These are phyloP conservation scores for Leccinum rimulosum DNA, from an alignment of 768 basidiomycete species.

Conservation along the genomic window DNA sequence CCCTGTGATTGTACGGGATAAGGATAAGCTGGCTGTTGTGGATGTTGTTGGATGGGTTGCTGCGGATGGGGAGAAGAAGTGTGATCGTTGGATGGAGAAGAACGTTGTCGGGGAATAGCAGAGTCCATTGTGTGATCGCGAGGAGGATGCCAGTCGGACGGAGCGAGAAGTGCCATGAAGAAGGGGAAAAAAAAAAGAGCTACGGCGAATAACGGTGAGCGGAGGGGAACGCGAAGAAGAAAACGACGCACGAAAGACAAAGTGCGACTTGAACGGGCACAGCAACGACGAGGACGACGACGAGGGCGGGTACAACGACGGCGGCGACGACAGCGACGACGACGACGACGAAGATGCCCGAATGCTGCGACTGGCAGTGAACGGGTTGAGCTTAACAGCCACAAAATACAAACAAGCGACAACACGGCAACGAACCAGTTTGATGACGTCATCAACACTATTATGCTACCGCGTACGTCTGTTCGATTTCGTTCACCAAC, in stretches of 20 bases:
- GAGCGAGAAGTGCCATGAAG: conserved; percentile 78
- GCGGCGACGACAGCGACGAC: not conserved
- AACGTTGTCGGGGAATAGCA: conserved; percentile 53
- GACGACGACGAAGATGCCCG: not conserved
- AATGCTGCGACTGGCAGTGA: not conserved
- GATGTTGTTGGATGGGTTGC: conserved; percentile 18
- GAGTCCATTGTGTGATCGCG: conserved; percentile 61
- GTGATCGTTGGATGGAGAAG: conserved; percentile 58
- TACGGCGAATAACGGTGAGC: not conserved
- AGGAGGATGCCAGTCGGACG: conserved; percentile 71
- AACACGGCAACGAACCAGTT: conserved; percentile 9
- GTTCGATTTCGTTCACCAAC: conserved; percentile 39
- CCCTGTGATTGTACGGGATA: conserved; percentile 70
- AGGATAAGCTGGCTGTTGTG: conserved; percentile 47
- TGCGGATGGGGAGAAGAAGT: conserved; percentile 31
- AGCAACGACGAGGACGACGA: not conserved
- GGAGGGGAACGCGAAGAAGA: not conserved
- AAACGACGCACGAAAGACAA: conserved; percentile 1
- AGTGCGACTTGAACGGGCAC: not conserved
- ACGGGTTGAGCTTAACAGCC: conserved; percentile 11
- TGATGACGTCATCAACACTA: not conserved
- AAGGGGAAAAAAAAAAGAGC: not conserved
- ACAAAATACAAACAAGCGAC: conserved; percentile 15
- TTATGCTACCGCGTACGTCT: conserved; percentile 31
- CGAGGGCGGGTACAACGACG: not conserved